Conservation (phyloP, 768 basidiomycete species). For the Termitomyces sp. region DNA sequence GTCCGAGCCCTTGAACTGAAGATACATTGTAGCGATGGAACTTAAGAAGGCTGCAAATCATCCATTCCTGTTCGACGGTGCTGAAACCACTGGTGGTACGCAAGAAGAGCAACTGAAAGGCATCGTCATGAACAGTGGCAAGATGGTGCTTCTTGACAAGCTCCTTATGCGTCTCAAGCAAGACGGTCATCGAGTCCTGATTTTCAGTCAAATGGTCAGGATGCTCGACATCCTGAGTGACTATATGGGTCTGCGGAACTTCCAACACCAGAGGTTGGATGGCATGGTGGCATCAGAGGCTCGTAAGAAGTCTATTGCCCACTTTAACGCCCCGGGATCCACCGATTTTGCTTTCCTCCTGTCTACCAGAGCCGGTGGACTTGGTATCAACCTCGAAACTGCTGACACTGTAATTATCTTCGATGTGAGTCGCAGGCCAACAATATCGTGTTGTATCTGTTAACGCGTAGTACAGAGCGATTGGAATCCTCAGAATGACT, state of each 20-base stretch:
- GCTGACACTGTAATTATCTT: conserved; percentile 99
- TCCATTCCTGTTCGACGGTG: conserved; percentile 96
- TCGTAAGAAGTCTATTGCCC: conserved; percentile 93
- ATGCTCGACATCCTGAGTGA: conserved; percentile 98
- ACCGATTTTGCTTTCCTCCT: conserved; percentile 96
- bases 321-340: conserved; percentile 91
- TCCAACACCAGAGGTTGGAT: conserved; percentile 91
- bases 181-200: conserved; percentile 95
- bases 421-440: conserved; percentile 57
- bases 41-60: conserved; percentile 98
- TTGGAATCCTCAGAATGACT: conserved; percentile 98
- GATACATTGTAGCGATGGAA: conserved; percentile 73
- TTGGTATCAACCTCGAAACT: conserved; percentile 98
- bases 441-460: conserved; percentile 7
- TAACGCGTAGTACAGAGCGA: conserved; percentile 59
- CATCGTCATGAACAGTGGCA: conserved; percentile 98
- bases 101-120: conserved; percentile 87
- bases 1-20: conserved; percentile 5
- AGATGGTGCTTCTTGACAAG: conserved; percentile 98
- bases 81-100: conserved; percentile 58
- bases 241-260: conserved; percentile 88
- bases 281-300: conserved; percentile 92
- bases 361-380: conserved; percentile 93
- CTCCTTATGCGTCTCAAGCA: conserved; percentile 83
- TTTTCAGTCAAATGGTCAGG: conserved; percentile 99